Evolutionary conservation across 768 basidiomycete species (phyloP), one percentile per base, ranked within the genome.

Genomic region (Arthromyces matolae): DNA sequence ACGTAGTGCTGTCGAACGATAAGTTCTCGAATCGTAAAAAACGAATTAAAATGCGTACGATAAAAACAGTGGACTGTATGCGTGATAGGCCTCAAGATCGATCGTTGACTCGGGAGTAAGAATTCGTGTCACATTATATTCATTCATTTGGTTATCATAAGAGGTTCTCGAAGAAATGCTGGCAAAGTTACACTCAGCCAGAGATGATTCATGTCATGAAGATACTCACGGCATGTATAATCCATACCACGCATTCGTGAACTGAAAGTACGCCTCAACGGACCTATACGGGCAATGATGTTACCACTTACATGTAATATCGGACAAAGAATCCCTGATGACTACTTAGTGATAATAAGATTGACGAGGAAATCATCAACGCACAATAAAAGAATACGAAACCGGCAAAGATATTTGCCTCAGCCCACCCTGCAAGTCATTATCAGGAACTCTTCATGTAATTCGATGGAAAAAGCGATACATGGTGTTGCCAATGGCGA

Each of bases 351-450:
- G n/a, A 48, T 36, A 10, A 13, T 35, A 25, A 18, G n/a, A n/a
- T 22, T 4, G 16, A 29, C 10, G 14, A n/a, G 6, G 19, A 19
- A 34, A 8, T 1, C 5, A 12, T 20, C 32, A 24, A 53, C 71
- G 51, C 47, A 72, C 81, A 89, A 68, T 81, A 84, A 66, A 89
- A 78, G 64, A 84, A 72, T 5, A 83, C 68, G 55, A 89, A 82
- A 22, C 83, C 80, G 37, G 60, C 67, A 8, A 75, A 64, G 43
- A 88, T 70, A 62, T 89, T 89, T 5, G 83, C 85, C 60, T 84
- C 80, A 3, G 84, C 85, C 86, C 86, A 88, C 85, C 86, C 44
- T 45, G 24, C 1, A 25, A 33, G 22, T 6, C 25, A 24, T 13
- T 7, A 22, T 42, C 3, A 42, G 16, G 22, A 3, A 6, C 28